phyloP scores from a whole-genome alignment of 2,329 filamentous ascomycete species.

The Verticillium nonalfalfae region DNA sequence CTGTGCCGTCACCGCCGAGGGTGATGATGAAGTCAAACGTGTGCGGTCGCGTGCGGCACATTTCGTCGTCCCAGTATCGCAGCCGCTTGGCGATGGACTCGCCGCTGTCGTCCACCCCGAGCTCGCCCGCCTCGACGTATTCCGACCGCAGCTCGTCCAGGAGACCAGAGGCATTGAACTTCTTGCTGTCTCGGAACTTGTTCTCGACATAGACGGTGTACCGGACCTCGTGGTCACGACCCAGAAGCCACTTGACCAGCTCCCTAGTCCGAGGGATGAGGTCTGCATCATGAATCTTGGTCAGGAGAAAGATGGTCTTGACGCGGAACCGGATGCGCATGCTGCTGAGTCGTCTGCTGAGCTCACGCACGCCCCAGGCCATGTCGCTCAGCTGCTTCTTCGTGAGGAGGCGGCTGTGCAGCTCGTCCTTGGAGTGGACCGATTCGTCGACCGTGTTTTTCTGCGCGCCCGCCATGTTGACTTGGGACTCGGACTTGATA shows the following conservation, averaged over 20 bases:
- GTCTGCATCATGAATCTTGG: conserved; percentile 82
- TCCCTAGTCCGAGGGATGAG: conserved; percentile 73
- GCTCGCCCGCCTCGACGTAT: conserved; percentile 29
- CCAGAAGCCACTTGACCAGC: conserved; percentile 74
- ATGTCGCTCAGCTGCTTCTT: conserved; percentile 95
- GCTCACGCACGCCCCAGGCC: conserved; percentile 89
- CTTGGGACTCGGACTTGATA: conserved; percentile 32
- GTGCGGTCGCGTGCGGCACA: conserved; percentile 73
- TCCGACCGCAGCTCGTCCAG: conserved; percentile 50
- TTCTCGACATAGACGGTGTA: conserved; percentile 84
- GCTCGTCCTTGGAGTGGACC: conserved; percentile 12
- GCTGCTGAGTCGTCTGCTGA: conserved; percentile 79
- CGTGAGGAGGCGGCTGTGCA: conserved; percentile 71
- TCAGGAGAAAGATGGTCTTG: conserved; percentile 77
- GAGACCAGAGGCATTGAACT: conserved; percentile 68
- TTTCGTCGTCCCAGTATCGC: conserved; percentile 75
- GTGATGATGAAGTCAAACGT: conserved; percentile 92
- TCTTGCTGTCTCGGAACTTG: conserved; percentile 61
- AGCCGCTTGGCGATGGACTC: conserved; percentile 46
- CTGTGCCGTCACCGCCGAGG: conserved; percentile 91
- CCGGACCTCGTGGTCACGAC: conserved; percentile 55
- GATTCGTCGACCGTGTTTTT: conserved; percentile 18
- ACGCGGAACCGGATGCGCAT: conserved; percentile 79
- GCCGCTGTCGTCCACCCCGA: conserved; percentile 24
- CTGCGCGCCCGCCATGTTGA: conserved; percentile 23